Percentiles rank a stretch among this genome's conserved stretches.
These are phyloP conservation scores for Chalciporus chontae DNA, from an alignment of 768 basidiomycete species.

Conservation along the genomic window DNA sequence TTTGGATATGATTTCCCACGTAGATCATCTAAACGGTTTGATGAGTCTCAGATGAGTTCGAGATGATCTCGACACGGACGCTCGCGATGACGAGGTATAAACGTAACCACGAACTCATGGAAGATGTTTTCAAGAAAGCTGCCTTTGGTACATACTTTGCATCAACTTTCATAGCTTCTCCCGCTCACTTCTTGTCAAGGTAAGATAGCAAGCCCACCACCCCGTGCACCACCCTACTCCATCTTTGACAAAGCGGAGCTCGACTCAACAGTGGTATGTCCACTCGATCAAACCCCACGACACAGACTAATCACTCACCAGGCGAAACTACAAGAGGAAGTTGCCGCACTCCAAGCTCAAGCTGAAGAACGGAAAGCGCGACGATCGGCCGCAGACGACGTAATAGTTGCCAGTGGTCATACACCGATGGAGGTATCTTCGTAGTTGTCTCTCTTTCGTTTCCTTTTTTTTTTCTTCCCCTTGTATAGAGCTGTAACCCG, in stretches of 20 bases:
- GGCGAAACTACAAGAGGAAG: slow-evolving; percentile 57
- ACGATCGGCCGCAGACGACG: slow-evolving; percentile 26
- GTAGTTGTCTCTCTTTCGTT: slow-evolving; percentile 4
- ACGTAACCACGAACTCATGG: slow-evolving; percentile 84
- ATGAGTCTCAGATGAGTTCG: slow-evolving; percentile 54
- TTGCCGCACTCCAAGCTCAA: slow-evolving; percentile 50
- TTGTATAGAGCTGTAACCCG: not conserved
- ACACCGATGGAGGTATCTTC: slow-evolving; percentile 28
- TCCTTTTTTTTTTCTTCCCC: not conserved
- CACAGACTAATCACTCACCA: slow-evolving; percentile 21
- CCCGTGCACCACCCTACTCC: slow-evolving; percentile 51
- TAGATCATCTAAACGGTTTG: not conserved
- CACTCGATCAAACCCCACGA: not conserved
- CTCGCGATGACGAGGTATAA: slow-evolving; percentile 69
- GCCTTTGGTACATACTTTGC: slow-evolving; percentile 46
- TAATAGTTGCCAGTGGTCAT: slow-evolving; percentile 29
- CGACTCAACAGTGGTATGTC: slow-evolving; percentile 52
- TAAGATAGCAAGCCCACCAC: slow-evolving; percentile 39
- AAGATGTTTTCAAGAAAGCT: slow-evolving; percentile 73
- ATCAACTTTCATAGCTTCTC: too few species aligned
- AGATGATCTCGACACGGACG: slow-evolving; percentile 68
- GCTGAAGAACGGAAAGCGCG: slow-evolving; percentile 43
- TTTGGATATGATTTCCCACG: not conserved
- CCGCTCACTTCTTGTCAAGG: slow-evolving; percentile 28
- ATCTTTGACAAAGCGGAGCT: slow-evolving; percentile 58